Percentiles rank a stretch among this genome's conserved stretches.
Conservation (phyloP, 78 protist genomes). For the Pigoraptor vietnamica region DNA sequence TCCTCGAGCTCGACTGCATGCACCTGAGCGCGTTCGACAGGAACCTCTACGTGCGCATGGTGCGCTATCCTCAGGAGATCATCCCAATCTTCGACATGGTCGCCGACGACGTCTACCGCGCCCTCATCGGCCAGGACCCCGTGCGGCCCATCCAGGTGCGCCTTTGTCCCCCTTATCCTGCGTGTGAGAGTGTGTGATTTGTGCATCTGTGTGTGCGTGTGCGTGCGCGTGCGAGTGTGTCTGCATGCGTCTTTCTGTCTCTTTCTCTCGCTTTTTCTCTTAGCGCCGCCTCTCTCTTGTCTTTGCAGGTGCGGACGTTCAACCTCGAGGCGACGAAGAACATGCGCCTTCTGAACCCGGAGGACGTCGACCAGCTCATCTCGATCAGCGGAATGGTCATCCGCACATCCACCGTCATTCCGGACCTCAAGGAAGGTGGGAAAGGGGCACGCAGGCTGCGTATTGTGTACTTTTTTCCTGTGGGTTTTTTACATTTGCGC, state of each 20-base stretch:
- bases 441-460: background rate
- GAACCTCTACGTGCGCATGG: background rate
- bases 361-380: constrained; percentile 84
- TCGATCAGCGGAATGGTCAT: constrained; percentile 89
- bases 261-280: background rate
- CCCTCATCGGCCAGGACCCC: background rate
- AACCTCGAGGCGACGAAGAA: constrained; percentile 26
- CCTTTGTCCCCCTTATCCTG: background rate
- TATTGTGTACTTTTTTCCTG: background rate
- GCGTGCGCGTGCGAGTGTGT: too few relatives aligned
- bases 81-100: constrained; percentile 1
- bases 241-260: too few relatives aligned
- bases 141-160: background rate
- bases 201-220: too few relatives aligned
- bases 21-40: constrained; percentile 16
- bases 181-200: background rate
- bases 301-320: constrained; percentile 31
- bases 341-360: constrained; percentile 79
- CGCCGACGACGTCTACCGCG: background rate
- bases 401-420: constrained; percentile 67
- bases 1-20: constrained; percentile 33
- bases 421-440: constrained; percentile 64
- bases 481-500: background rate
- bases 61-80: constrained; percentile 11
- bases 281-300: background rate